A percentile compares a stretch with the other conserved stretches of the same genome.
These are phyloP conservation scores for Fragaria vesca DNA, from an alignment of 306 rosid species.

Conservation along the genomic window DNA sequence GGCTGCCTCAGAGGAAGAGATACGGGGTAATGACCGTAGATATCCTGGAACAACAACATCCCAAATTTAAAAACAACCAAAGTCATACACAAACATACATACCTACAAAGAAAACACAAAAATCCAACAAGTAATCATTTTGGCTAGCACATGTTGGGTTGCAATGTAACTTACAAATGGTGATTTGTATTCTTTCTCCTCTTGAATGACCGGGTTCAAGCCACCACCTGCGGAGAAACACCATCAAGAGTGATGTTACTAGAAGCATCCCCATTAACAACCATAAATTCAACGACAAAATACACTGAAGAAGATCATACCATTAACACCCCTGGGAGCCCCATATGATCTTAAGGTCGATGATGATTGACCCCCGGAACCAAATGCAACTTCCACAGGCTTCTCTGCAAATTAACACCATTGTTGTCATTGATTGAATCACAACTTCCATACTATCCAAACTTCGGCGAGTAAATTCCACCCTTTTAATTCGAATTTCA, in stretches of 20 bases:
- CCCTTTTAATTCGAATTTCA: not conserved
- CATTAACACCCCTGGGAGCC: conserved; percentile 33
- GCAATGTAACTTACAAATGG: conserved; percentile 63
- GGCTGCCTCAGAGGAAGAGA: conserved; percentile 78
- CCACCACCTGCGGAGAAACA: conserved; percentile 25
- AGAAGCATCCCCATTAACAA: conserved; percentile 27
- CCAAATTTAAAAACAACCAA: conserved; percentile 16
- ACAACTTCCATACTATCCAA: not conserved
- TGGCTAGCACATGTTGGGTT: conserved; percentile 6
- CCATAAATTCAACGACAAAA: conserved; percentile 16
- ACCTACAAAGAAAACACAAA: conserved; percentile 1
- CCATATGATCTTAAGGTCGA: conserved; percentile 45
- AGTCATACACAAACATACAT: conserved; percentile 15
- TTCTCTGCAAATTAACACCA: conserved; percentile 44
- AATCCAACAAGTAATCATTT: conserved; percentile 8
- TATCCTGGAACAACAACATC: conserved; percentile 56
- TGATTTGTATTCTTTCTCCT: conserved; percentile 65
- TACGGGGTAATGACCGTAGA: conserved; percentile 54
- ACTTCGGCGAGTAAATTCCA: not conserved
- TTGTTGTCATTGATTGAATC: not conserved
- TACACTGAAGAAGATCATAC: conserved; percentile 34
- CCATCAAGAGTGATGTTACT: conserved; percentile 20
- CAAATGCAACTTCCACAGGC: conserved; percentile 68
- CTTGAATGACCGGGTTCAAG: conserved; percentile 25
- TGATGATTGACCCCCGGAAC: conserved; percentile 59